These are phyloP conservation scores for Lagenidium giganteum DNA, from an alignment of 352 stramenopile species.

Conservation along the genomic window DNA sequence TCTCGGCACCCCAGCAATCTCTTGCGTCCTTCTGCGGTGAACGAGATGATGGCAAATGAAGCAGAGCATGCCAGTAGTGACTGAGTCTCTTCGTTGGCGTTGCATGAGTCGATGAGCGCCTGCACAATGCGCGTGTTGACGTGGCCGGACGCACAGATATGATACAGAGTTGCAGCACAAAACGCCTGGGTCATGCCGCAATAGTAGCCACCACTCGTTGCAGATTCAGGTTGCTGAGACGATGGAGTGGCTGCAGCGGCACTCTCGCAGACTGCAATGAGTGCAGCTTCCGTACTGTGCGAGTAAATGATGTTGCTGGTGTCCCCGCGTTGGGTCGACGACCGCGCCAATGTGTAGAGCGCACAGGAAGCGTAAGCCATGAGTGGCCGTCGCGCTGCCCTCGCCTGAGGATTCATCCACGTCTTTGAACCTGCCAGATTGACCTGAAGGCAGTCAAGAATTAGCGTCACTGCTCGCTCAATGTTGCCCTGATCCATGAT, in stretches of 20 bases:
- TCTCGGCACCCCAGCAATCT: conserved; percentile 38
- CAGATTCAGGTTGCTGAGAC: background rate
- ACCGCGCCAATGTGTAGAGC: conserved; percentile 47
- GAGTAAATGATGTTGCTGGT: conserved; percentile 40
- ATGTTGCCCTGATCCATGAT: conserved; percentile 57
- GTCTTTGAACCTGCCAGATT: too few relatives aligned
- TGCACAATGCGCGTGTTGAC: conserved; percentile 46
- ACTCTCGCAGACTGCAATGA: conserved; percentile 48
- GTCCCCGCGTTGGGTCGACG: conserved; percentile 47
- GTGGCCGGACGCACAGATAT: conserved; percentile 56
- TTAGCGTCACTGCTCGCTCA: conserved; percentile 44
- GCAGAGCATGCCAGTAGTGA: conserved; percentile 66
- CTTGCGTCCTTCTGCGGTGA: conserved; percentile 50
- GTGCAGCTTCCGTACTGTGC: conserved; percentile 26
- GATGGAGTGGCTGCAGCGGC: too few relatives aligned
- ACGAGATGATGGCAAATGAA: conserved; percentile 78
- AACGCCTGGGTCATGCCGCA: conserved; percentile 49
- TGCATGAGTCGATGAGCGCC: conserved; percentile 64
- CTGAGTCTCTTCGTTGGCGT: conserved; percentile 60
- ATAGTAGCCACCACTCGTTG: conserved; percentile 3
- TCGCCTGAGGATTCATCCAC: conserved; percentile 13
- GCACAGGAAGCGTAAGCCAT: conserved; percentile 39
- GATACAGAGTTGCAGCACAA: conserved; percentile 69
- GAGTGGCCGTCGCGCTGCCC: conserved; percentile 33
- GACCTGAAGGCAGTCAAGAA: conserved; percentile 34